These are phyloP conservation scores for Fusarium coicis DNA, from an alignment of 2,329 filamentous ascomycete species.

Conservation along the genomic window DNA sequence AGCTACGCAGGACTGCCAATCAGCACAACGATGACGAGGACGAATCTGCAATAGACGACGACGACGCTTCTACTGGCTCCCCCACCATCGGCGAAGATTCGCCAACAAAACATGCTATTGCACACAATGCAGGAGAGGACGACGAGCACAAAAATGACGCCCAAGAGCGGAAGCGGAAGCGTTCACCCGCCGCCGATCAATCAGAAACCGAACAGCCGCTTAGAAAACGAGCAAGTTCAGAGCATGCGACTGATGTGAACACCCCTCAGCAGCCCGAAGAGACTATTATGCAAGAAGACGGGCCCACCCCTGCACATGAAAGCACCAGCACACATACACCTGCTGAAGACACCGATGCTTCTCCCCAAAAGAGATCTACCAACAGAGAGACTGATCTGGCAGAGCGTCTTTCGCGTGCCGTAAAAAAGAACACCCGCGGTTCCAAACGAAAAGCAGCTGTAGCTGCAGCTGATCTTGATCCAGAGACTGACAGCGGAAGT, in stretches of 20 bases:
- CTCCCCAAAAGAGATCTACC: constrained; percentile 43
- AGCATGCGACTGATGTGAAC: constrained; percentile 54
- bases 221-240: constrained; percentile 65
- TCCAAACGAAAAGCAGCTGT: constrained; percentile 52
- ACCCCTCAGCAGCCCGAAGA: constrained; percentile 43
- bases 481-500: constrained; percentile 47
- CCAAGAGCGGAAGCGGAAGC: constrained; percentile 61
- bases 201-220: constrained; percentile 60
- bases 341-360: constrained; percentile 58
- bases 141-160: constrained; percentile 49
- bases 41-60: constrained; percentile 55
- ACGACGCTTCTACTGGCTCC: constrained; percentile 52
- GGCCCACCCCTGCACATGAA: constrained; percentile 49
- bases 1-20: constrained; percentile 68
- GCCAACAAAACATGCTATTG: constrained; percentile 48
- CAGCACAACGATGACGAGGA: constrained; percentile 52
- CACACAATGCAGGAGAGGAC: constrained; percentile 44
- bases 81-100: constrained; percentile 53
- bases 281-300: constrained; percentile 50
- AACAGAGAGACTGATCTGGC: constrained; percentile 47
- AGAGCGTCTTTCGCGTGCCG: constrained; percentile 48
- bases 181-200: constrained; percentile 57
- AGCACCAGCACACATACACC: constrained; percentile 55
- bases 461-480: constrained; percentile 45
- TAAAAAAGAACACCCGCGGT: constrained; percentile 56